Percentiles rank a stretch among this genome's conserved stretches.
phyloP scores from a whole-genome alignment of 2,329 filamentous ascomycete species.

The Talaromyces verruculosus region DNA sequence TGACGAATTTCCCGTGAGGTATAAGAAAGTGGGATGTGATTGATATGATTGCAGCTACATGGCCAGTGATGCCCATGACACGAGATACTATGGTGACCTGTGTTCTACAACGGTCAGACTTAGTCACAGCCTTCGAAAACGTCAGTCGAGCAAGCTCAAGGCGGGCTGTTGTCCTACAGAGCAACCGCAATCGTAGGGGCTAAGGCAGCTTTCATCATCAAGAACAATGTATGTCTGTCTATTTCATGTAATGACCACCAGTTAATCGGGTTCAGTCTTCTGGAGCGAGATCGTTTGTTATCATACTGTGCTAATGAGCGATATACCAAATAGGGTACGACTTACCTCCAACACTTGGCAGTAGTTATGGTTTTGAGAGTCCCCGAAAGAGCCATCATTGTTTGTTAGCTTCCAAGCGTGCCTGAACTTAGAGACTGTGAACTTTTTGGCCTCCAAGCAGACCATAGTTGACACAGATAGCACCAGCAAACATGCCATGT shows the following conservation, averaged over 20 bases:
- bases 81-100: not conserved
- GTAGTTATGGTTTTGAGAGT: no score
- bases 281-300: slow-evolving; percentile 7
- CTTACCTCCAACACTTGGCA: not conserved
- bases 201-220: slow-evolving; percentile 54
- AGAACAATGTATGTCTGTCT: slow-evolving; percentile 30
- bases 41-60: no score
- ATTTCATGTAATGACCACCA: slow-evolving; percentile 31
- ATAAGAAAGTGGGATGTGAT: no score
- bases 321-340: not conserved
- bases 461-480: no score
- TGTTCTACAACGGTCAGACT: not conserved
- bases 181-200: slow-evolving; percentile 57
- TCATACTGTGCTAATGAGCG: not conserved
- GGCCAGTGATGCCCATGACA: no score
- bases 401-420: no score
- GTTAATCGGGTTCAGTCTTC: slow-evolving; percentile 22
- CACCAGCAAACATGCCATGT: no score
- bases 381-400: no score
- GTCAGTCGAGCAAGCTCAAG: no score
- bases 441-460: no score
- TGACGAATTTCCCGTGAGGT: no score
- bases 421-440: no score
- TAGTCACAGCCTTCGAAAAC: slow-evolving; percentile 6
- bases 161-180: slow-evolving; percentile 50